Evolutionary conservation across 2,329 filamentous ascomycete genomes (phyloP).

Genomic region (Fusarium cicatricum): DNA sequence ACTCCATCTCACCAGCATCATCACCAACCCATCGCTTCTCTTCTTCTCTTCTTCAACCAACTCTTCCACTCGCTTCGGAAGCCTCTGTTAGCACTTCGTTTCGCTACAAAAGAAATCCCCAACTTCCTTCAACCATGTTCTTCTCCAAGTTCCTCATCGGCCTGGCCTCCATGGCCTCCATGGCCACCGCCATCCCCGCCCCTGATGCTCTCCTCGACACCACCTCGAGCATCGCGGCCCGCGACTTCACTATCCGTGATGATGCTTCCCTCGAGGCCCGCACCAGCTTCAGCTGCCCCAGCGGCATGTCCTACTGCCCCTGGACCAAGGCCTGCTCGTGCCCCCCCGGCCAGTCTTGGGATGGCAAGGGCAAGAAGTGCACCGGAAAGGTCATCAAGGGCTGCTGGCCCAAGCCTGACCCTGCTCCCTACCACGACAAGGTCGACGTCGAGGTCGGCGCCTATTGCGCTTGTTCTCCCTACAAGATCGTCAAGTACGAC

Average conservation of each 20-base stretch:
- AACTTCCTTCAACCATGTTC: conserved; percentile 38
- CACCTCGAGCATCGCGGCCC: conserved; percentile 24
- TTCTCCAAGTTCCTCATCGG: conserved; percentile 42
- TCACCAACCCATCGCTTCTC: conserved; percentile 16
- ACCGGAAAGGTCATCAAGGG: conserved; percentile 40
- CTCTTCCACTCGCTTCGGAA: background rate
- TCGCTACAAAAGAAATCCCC: background rate
- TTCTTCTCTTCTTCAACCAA: conserved; percentile 14
- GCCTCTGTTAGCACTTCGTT: conserved; percentile 2
- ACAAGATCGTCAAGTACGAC: conserved; percentile 48
- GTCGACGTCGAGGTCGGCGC: conserved; percentile 42
- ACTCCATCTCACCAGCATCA: conserved; percentile 14
- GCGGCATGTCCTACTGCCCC: conserved; percentile 48
- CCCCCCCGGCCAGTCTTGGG: conserved; percentile 51
- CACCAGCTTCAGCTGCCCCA: conserved; percentile 45
- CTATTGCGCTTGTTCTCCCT: conserved; percentile 48
- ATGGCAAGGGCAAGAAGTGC: conserved; percentile 42
- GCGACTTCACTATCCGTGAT: conserved; percentile 27
- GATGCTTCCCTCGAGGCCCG: conserved; percentile 33
- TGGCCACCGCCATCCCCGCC: conserved; percentile 38
- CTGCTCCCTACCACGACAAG: conserved; percentile 34
- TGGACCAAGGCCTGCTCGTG: conserved; percentile 55
- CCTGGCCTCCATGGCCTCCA: conserved; percentile 39
- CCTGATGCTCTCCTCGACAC: conserved; percentile 45
- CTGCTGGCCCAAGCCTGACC: conserved; percentile 47